Conservation (phyloP, 768 basidiomycete genomes). For the Lyophyllum shimeji region DNA sequence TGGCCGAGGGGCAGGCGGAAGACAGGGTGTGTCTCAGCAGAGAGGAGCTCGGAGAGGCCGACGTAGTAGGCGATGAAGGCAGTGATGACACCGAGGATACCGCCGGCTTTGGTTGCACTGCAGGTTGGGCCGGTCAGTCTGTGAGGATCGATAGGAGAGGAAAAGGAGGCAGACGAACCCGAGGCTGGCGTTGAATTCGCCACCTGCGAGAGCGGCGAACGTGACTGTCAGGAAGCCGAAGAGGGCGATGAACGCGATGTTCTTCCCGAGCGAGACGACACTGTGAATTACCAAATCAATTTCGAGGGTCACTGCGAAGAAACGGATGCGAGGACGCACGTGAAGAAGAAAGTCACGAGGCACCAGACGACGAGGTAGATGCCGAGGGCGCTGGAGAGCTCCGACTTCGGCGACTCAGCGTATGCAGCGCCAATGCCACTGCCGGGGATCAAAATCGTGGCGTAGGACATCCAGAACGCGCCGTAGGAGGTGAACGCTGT, state of each 20-base stretch:
- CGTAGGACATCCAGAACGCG: slow-evolving; percentile 88
- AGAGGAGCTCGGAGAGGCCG: slow-evolving; percentile 43
- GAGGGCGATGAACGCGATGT: slow-evolving; percentile 36
- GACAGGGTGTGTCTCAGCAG: slow-evolving; percentile 38
- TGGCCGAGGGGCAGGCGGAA: slow-evolving; percentile 42
- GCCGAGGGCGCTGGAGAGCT: slow-evolving; percentile 58
- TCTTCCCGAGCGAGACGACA: slow-evolving; percentile 38
- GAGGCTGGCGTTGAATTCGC: slow-evolving; percentile 28
- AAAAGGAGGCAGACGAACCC: slow-evolving; percentile 24
- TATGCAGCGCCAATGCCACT: slow-evolving; percentile 64
- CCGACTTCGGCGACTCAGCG: slow-evolving; percentile 13
- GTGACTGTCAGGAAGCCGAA: slow-evolving; percentile 38
- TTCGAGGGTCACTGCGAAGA: background rate
- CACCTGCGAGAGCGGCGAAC: slow-evolving; percentile 42
- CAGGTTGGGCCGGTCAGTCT: background rate
- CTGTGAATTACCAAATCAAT: slow-evolving; percentile 18
- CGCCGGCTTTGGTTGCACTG: slow-evolving; percentile 42
- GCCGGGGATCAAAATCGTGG: slow-evolving; percentile 67
- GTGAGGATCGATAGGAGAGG: background rate
- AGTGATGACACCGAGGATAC: slow-evolving; percentile 43
- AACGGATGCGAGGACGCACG: slow-evolving; percentile 41
- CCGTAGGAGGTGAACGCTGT: slow-evolving; percentile 82
- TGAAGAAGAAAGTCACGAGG: slow-evolving; percentile 65
- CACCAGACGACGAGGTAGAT: slow-evolving; percentile 78
- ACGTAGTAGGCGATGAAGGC: slow-evolving; percentile 50